Evolutionary conservation across 1,284 basidiomycete species (phyloP).

Genomic region (Ustilago tritici): DNA sequence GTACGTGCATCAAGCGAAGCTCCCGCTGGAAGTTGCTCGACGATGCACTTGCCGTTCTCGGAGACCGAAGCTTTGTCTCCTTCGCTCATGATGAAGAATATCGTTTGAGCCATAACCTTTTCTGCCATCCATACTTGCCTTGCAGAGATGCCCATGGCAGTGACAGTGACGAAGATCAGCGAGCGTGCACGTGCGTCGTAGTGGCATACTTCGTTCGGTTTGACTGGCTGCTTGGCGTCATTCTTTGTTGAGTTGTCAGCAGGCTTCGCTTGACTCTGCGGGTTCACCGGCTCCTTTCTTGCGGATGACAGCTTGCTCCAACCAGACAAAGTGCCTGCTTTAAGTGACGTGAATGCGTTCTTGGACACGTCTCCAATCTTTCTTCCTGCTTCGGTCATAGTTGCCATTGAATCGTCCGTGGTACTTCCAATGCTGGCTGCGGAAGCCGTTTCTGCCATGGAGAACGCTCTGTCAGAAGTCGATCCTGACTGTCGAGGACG

Average conservation of each 20-base stretch:
- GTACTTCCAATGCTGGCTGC: background rate
- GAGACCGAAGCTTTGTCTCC: slow-evolving; percentile 45
- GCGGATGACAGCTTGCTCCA: slow-evolving; percentile 47
- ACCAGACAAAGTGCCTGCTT: slow-evolving; percentile 36
- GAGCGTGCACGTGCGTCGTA: slow-evolving; percentile 62
- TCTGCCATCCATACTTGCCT: slow-evolving; percentile 57
- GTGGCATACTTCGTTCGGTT: slow-evolving; percentile 64
- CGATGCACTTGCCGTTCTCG: slow-evolving; percentile 52
- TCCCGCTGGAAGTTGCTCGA: slow-evolving; percentile 44
- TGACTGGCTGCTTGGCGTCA: slow-evolving; percentile 39
- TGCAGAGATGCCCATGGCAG: slow-evolving; percentile 54
- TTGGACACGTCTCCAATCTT: slow-evolving; percentile 37
- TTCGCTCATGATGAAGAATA: slow-evolving; percentile 63
- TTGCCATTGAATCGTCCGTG: slow-evolving; percentile 19
- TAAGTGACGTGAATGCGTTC: slow-evolving; percentile 43
- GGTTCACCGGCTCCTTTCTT: slow-evolving; percentile 36
- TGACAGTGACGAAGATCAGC: slow-evolving; percentile 58
- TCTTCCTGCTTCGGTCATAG: slow-evolving; percentile 30
- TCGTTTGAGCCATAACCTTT: slow-evolving; percentile 61
- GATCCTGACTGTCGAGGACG: background rate
- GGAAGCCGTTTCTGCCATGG: background rate
- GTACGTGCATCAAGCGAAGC: slow-evolving; percentile 46
- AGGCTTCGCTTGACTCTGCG: slow-evolving; percentile 6
- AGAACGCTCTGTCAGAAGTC: background rate
- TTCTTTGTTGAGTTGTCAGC: slow-evolving; percentile 2